phyloP scores from a whole-genome alignment of 2,329 filamentous ascomycete species.

The Colletotrichum trifolii region DNA sequence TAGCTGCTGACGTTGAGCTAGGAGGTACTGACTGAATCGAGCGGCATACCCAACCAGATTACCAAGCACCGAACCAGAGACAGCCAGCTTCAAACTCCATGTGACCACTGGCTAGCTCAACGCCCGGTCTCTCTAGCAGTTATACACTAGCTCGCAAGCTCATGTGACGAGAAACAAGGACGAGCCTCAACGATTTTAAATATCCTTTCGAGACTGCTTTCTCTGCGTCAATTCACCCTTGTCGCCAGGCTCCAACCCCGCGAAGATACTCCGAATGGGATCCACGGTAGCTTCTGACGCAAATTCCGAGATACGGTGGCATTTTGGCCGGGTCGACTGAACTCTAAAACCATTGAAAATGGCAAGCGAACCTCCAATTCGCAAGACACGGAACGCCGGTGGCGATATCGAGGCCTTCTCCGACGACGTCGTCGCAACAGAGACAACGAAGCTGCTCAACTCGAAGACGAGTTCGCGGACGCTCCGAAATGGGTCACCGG shows the following conservation, averaged over 20 bases:
- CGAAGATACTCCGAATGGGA: conserved; percentile 18
- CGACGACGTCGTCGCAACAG: conserved; percentile 28
- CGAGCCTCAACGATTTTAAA: background rate
- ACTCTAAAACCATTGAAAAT: background rate
- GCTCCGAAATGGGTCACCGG: conserved; percentile 25
- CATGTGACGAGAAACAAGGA: conserved; percentile 25
- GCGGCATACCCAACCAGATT: conserved; percentile 13
- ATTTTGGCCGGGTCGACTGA: conserved; percentile 11
- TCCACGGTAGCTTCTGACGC: conserved; percentile 1
- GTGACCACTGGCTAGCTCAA: conserved; percentile 7
- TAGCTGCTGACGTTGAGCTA: conserved; percentile 11
- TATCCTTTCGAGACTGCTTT: background rate
- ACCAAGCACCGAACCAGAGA: conserved; percentile 25
- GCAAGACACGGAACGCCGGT: conserved; percentile 9
- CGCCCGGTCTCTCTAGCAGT: background rate
- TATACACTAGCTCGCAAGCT: conserved; percentile 10
- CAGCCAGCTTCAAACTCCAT: conserved; percentile 12
- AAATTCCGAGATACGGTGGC: conserved; percentile 13
- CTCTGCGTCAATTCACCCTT: background rate
- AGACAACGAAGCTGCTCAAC: conserved; percentile 36
- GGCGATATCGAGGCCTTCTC: background rate
- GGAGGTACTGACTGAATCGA: background rate
- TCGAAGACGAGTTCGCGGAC: conserved; percentile 33
- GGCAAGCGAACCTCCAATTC: conserved; percentile 6
- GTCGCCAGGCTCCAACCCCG: background rate